Evolutionary conservation across 1,284 basidiomycete genomes (phyloP), one percentile per base, ranked within the genome.

Genomic region (Fomes fomentarius): DNA sequence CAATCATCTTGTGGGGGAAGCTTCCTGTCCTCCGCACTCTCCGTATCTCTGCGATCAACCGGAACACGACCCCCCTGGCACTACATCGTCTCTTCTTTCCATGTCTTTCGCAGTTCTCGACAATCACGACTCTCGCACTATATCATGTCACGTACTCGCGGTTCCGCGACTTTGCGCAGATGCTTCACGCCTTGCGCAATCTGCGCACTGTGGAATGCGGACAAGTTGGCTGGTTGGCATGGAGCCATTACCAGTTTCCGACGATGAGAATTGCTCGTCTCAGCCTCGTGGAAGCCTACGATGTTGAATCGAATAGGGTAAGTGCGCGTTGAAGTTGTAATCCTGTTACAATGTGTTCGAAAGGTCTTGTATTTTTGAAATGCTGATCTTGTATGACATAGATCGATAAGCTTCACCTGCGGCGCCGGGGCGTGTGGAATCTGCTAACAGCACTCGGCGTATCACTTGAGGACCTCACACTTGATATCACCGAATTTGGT

Each of bases 51-150:
- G 31, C 42, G 17, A 19, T 44, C 12, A 44, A 44, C 28, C 44
- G 21, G 12, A 44, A 34, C 34, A 40, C 24, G 50, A 43, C 19
- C 22, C 33, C 46, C 33, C 52, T 43, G 39, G 45, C 30, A 25
- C 30, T 50, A 9, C 46, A 54, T 42, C 39, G 28, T 17, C 42
- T 40, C 15, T 58, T 51, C 52, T 48, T 45, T 22, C 10, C 39
- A 10, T n/a, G 30, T 15, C 25, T 58, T 26, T 12, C 48, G 31
- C 25, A 28, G 14, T 47, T 58, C 40, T 19, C 17, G 7, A 43
- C 55, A 4, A 54, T 64, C 14, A 56, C 56, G n/a, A 52, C 52
- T 4, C 53, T 58, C 30, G 58, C 57, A 31, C 45, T 58, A 2
- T 45, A 42, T 12, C 37, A 47, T 15, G 39, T 58, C 12, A 44